These are phyloP conservation scores for Escallonia herrerae DNA, from an alignment of 129 eudicot genomes.

Conservation along the genomic window DNA sequence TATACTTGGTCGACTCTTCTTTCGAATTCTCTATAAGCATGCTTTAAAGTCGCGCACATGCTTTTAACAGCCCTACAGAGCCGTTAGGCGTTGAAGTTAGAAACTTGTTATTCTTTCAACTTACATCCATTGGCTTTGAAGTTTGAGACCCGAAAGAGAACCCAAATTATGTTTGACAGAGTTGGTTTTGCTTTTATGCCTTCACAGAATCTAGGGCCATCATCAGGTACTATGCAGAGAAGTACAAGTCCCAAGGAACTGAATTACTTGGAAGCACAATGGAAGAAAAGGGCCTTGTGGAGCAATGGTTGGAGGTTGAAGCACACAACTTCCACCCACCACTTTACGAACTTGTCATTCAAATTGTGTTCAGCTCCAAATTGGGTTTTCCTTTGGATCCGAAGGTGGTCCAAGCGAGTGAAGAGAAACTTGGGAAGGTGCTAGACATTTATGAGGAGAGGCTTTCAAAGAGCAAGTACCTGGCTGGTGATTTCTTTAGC, in stretches of 20 bases:
- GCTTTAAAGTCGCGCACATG: no score
- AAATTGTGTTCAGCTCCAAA: conserved; percentile 29
- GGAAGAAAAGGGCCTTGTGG: conserved; percentile 51
- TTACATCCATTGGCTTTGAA: no score
- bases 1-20: no score
- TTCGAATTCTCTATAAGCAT: no score
- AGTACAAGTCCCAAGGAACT: conserved; percentile 60
- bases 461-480: conserved; percentile 51
- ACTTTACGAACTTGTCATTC: conserved; percentile 29
- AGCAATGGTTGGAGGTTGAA: conserved; percentile 67
- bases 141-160: no score
- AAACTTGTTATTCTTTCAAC: no score
- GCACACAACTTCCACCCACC: conserved; percentile 52
- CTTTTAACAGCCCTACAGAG: no score
- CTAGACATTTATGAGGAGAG: conserved; percentile 58
- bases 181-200: no score
- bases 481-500: conserved; percentile 69
- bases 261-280: conserved; percentile 45
- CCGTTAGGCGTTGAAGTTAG: no score
- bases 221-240: conserved; percentile 53
- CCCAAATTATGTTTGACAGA: no score
- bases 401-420: conserved; percentile 32
- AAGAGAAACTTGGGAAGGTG: conserved; percentile 48
- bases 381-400: conserved; percentile 30
- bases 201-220: conserved; percentile 62